Conservation (phyloP, 129 eudicot species). For the Chrysanthemum seticuspe region DNA sequence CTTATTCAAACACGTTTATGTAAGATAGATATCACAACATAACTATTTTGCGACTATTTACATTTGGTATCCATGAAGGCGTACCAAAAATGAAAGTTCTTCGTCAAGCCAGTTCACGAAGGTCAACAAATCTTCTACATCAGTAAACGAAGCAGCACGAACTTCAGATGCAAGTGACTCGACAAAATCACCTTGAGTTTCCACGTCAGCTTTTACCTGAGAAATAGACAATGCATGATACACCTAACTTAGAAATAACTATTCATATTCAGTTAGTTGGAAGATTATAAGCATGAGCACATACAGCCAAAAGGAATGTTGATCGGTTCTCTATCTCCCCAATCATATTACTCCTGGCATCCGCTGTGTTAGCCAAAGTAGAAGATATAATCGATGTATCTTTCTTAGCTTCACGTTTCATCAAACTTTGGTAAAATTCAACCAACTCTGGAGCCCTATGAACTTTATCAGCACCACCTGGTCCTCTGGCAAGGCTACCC, state of each 20-base stretch:
- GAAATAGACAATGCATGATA: conserved; percentile 14
- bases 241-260: background rate
- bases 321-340: conserved; percentile 98
- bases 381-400: conserved; percentile 63
- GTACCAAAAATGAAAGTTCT: conserved; percentile 97
- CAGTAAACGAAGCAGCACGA: conserved; percentile 81
- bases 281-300: conserved; percentile 15
- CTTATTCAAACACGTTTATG: conserved; percentile 28
- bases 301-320: conserved; percentile 93
- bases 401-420: conserved; percentile 98
- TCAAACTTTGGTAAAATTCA: conserved; percentile 88
- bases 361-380: conserved; percentile 53
- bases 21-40: background rate
- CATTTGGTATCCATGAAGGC: background rate
- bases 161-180: conserved; percentile 94
- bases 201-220: conserved; percentile 99
- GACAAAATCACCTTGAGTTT: conserved; percentile 98
- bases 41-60: background rate
- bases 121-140: conserved; percentile 69
- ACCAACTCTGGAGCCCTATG: conserved; percentile 98
- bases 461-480: conserved; percentile 80
- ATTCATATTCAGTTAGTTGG: background rate
- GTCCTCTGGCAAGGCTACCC: conserved; percentile 65
- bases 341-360: conserved; percentile 95
- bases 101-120: conserved; percentile 99